These are phyloP conservation scores for Huntiella moniliformis DNA, from an alignment of 2,329 filamentous ascomycete genomes.

Conservation along the genomic window DNA sequence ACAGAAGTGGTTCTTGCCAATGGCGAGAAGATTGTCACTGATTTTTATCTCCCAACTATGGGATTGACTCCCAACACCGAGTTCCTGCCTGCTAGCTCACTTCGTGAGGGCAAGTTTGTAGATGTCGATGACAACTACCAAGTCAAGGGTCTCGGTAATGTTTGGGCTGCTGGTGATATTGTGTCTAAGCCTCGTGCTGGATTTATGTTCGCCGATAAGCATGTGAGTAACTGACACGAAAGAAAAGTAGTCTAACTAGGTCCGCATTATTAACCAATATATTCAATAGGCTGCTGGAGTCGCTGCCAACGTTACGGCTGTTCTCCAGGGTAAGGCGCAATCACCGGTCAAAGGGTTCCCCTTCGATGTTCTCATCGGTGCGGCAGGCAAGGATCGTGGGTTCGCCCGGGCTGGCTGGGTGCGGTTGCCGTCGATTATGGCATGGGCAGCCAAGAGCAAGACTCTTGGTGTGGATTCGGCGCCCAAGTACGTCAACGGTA, in stretches of 20 bases:
- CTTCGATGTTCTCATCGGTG: conserved; percentile 29
- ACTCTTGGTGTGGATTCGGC: conserved; percentile 28
- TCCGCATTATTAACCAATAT: background rate
- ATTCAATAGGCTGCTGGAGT: conserved; percentile 27
- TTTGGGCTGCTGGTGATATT: conserved; percentile 37
- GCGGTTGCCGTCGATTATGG: conserved; percentile 30
- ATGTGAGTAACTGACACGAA: conserved; percentile 19
- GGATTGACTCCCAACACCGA: conserved; percentile 36
- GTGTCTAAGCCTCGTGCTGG: conserved; percentile 33
- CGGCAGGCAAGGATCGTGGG: conserved; percentile 31
- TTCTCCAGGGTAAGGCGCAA: conserved; percentile 26
- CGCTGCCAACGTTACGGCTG: conserved; percentile 33
- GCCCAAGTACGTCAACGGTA: conserved; percentile 28
- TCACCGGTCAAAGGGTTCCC: conserved; percentile 27
- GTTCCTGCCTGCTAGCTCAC: conserved; percentile 27
- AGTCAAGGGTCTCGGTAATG: conserved; percentile 24
- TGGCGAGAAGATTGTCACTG: conserved; percentile 30
- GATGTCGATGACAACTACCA: conserved; percentile 31
- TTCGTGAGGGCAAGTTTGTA: conserved; percentile 27
- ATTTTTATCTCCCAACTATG: conserved; percentile 37
- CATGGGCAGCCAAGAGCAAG: conserved; percentile 33
- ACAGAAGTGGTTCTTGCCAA: conserved; percentile 28
- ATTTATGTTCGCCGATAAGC: conserved; percentile 41
- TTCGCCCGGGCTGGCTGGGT: conserved; percentile 28
- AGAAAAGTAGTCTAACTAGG: background rate